Percentiles rank a stretch among this genome's conserved stretches.
Conservation (phyloP, 202 grass and related monocot species). For the Digitaria exilis region DNA sequence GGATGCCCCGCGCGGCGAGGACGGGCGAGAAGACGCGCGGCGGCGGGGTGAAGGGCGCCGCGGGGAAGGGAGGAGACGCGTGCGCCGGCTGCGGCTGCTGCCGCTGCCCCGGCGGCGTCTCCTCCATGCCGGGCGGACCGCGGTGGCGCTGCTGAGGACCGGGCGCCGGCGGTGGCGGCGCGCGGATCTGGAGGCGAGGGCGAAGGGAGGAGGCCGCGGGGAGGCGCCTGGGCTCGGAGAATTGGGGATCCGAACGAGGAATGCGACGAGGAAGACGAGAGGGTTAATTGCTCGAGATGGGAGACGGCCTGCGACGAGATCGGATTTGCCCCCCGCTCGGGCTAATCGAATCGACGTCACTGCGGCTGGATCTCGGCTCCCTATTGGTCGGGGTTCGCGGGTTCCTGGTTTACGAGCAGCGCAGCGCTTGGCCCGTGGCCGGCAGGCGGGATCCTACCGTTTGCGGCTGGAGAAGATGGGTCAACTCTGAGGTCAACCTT, state of each 20-base stretch:
- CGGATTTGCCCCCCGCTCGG: not conserved
- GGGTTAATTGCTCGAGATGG: too few species aligned
- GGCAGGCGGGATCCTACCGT: not conserved
- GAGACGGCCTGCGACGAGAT: too few species aligned
- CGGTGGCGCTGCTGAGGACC: not conserved
- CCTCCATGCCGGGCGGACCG: conserved; percentile 57
- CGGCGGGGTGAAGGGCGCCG: conserved; percentile 55
- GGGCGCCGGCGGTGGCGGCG: not conserved
- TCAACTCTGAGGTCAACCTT: not conserved
- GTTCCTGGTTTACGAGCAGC: not conserved
- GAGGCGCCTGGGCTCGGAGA: not conserved
- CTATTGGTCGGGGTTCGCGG: conserved; percentile 26
- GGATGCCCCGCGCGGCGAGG: conserved; percentile 36
- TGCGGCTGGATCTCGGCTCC: conserved; percentile 28
- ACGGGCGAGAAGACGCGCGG: conserved; percentile 31
- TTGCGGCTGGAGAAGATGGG: not conserved
- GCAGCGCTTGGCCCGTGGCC: not conserved
- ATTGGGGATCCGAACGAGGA: conserved; percentile 5
- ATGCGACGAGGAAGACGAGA: not conserved
- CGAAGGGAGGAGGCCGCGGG: not conserved
- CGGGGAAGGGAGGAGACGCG: conserved; percentile 55
- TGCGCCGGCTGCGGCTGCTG: conserved; percentile 48
- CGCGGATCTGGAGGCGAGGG: conserved; percentile 37
- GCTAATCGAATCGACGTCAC: conserved; percentile 35
- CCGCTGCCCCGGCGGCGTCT: conserved; percentile 56